Evolutionary conservation across 345 rosid species (phyloP), one percentile per base, ranked within the genome.

Genomic region (Hypericum androsaemum): DNA sequence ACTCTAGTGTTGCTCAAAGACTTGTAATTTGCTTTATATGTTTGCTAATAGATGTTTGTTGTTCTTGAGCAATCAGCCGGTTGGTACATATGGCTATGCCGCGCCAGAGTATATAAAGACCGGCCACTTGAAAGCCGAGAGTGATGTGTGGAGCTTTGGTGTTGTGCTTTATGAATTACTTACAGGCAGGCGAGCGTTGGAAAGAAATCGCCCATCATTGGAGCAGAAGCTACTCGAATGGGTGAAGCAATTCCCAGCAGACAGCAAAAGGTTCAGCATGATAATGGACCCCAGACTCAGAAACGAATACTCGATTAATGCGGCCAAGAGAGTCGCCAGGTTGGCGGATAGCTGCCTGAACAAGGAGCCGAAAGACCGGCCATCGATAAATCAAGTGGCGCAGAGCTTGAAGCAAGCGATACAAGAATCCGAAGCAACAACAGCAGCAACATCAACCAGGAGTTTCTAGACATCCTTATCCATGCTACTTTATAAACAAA

Each of bases 131-230:
- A 80, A 94, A 10, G 38, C 71, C 12, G 80, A 76, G 53, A 86
- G 96, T 35, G 97, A 86, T 42, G 96, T 86, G 0, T 89, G 88
- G 77, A 86, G 97, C 65, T 86, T 81, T 37, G 97, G 97, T 7
- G 96, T 89, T 13, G 95, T 84, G 2, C 62, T 79, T 7, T 89
- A 84, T 14, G 97, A 89, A 79, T 73, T 80, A 62, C 78, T 89
- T 12, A 70, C 92, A 0, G 98, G 98, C 9, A 80, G 98, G 55
- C 50, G 96, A 22, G 32, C 86, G 7, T 46, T 82, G 41, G 96
- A 90, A 62, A 62, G 85, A 57, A 81, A 74, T 75, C 80, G 66
- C 32, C 96, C 95, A 11, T 71, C 56, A 14, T 53, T 67, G 37
- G 94, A 89, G 63, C 77, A 77, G 75, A 74, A 56, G 39, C 75